phyloP scores from a whole-genome alignment of 371 early-diverging fungal genomes.

The Mucor plumbeus region DNA sequence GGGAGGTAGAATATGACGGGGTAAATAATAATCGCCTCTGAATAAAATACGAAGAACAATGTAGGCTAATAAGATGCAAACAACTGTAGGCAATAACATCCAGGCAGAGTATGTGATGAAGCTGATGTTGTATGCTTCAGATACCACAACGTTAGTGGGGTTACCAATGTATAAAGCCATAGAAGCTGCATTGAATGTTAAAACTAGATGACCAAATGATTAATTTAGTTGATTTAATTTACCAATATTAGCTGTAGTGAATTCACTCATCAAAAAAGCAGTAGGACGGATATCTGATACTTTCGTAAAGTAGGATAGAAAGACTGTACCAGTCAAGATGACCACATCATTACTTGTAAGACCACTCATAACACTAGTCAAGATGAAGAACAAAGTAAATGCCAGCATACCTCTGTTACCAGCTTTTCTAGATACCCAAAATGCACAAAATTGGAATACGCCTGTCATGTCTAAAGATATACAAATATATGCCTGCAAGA shows the following conservation, averaged over 20 bases:
- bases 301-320: conserved; percentile 72
- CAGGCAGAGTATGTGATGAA: conserved; percentile 79
- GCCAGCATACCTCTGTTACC: conserved; percentile 62
- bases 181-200: conserved; percentile 49
- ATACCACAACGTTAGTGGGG: conserved; percentile 84
- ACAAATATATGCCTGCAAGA: conserved; percentile 74
- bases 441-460: conserved; percentile 71
- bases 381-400: conserved; percentile 69
- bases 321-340: conserved; percentile 80
- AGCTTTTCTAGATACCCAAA: conserved; percentile 67
- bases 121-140: conserved; percentile 76
- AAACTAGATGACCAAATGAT: no score
- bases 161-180: conserved; percentile 88
- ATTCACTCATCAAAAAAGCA: conserved; percentile 73
- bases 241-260: conserved; percentile 75
- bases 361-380: conserved; percentile 75
- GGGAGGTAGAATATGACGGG: conserved; percentile 48
- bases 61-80: conserved; percentile 60
- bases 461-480: conserved; percentile 85
- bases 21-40: conserved; percentile 51
- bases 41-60: conserved; percentile 56
- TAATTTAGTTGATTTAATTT: not conserved
- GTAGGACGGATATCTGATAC: conserved; percentile 66
- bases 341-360: conserved; percentile 85
- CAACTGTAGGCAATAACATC: conserved; percentile 78